These are phyloP conservation scores for Lecanicillium sp. DNA, from an alignment of 2,329 filamentous ascomycete species.

Conservation along the genomic window DNA sequence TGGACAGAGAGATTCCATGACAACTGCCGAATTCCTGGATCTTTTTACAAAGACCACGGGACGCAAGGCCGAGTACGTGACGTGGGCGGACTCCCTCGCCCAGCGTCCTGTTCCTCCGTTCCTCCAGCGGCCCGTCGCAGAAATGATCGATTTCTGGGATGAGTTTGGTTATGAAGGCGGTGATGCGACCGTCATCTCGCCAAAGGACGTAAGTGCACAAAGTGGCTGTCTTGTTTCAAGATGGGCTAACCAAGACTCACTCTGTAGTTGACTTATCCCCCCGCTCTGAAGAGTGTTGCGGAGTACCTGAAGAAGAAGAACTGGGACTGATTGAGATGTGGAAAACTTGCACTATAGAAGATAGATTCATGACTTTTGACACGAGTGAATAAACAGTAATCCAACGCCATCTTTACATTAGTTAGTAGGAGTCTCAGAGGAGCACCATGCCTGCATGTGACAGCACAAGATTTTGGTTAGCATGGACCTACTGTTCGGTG, in stretches of 20 bases:
- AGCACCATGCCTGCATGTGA: no score
- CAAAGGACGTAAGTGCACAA: slow-evolving; percentile 15
- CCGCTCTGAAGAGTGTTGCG: background rate
- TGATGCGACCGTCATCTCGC: slow-evolving; percentile 14
- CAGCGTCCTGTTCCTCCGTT: slow-evolving; percentile 2
- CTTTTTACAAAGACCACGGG: slow-evolving; percentile 18
- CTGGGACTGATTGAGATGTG: no score
- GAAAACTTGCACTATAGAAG: no score
- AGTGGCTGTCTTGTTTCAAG: background rate
- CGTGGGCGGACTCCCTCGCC: slow-evolving; percentile 4
- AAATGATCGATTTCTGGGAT: slow-evolving; percentile 13
- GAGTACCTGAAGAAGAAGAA: background rate
- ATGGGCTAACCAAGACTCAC: background rate
- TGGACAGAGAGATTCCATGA: slow-evolving; percentile 21
- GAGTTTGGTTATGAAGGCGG: slow-evolving; percentile 18
- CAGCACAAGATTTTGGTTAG: no score
- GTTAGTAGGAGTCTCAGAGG: no score
- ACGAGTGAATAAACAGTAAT: no score
- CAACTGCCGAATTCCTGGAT: slow-evolving; percentile 15
- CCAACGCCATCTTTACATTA: no score
- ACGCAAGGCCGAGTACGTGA: slow-evolving; percentile 11
- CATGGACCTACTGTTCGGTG: no score
- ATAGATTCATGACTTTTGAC: no score
- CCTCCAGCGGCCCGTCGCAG: slow-evolving; percentile 9
- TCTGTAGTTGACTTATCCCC: background rate